A percentile compares a stretch with the other conserved stretches of the same genome.
phyloP scores from a whole-genome alignment of 108 stramenopile species.

The Fistulifera pelliculosa region DNA sequence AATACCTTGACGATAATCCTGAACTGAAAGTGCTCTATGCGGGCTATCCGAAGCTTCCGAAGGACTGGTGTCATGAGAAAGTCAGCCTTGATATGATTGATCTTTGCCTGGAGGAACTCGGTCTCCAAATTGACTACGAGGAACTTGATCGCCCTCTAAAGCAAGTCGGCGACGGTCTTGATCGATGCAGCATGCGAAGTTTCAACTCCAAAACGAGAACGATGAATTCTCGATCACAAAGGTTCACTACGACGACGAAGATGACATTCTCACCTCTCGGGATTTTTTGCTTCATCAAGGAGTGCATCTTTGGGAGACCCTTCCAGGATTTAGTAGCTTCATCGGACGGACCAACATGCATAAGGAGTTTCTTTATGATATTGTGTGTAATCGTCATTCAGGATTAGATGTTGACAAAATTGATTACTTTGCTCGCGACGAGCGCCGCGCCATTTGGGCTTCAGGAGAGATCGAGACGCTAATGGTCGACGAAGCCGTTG shows the following conservation, averaged over 20 bases:
- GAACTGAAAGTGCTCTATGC: constrained; percentile 18
- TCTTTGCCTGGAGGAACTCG: constrained; percentile 38
- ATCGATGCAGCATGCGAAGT: constrained; percentile 45
- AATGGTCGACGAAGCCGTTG: constrained; percentile 59
- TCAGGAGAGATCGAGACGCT: constrained; percentile 34
- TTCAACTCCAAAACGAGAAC: constrained; percentile 20
- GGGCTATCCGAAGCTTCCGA: constrained; percentile 14
- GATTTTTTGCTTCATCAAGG: constrained; percentile 87
- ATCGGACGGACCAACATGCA: constrained; percentile 39
- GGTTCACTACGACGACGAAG: constrained; percentile 12
- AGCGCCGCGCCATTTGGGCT: constrained; percentile 23
- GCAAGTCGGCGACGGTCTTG: constrained; percentile 73
- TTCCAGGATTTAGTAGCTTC: constrained; percentile 18
- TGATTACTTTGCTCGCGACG: constrained; percentile 89
- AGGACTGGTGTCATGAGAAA: constrained; percentile 65
- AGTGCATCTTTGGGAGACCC: constrained; percentile 29
- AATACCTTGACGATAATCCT: constrained; percentile 30
- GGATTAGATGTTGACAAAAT: constrained; percentile 94
- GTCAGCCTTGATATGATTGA: constrained; percentile 74
- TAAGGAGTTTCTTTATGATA: constrained; percentile 86
- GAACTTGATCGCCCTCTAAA: constrained; percentile 61
- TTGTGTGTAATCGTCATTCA: constrained; percentile 79
- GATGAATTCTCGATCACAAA: constrained; percentile 1
- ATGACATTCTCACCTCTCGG: constrained; percentile 54
- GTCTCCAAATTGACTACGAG: constrained; percentile 51